These are phyloP conservation scores for Trichoderma breve DNA, from an alignment of 2,329 filamentous ascomycete genomes.

Conservation along the genomic window DNA sequence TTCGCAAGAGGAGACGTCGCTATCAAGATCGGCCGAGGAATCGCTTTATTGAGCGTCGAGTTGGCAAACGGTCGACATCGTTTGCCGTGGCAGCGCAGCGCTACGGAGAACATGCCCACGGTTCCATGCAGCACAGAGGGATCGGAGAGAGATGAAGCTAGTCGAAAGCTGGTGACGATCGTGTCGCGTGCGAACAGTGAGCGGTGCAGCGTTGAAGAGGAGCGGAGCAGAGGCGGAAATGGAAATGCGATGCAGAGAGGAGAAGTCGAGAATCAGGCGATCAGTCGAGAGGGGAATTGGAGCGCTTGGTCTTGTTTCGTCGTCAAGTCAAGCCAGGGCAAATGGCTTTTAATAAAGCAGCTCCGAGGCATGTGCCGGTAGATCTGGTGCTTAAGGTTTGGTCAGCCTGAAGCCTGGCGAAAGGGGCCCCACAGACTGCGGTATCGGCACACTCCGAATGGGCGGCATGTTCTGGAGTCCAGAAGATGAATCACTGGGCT, in stretches of 20 bases:
- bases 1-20: neutral
- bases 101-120: slow-evolving; percentile 45
- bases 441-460: slow-evolving; percentile 22
- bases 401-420: neutral
- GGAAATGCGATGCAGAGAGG: neutral
- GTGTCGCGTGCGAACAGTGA: neutral
- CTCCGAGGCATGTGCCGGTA: slow-evolving; percentile 21
- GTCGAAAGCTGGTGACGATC: neutral
- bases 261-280: neutral
- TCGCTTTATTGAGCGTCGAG: slow-evolving; percentile 12
- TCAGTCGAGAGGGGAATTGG: neutral
- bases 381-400: slow-evolving; percentile 16
- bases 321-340: neutral
- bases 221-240: neutral
- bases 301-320: neutral
- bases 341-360: neutral
- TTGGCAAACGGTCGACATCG: slow-evolving; percentile 36
- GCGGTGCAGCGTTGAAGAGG: neutral
- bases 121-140: slow-evolving; percentile 35
- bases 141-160: neutral
- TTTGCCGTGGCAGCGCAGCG: slow-evolving; percentile 46
- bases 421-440: slow-evolving; percentile 21
- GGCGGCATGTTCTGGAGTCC: neutral
- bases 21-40: neutral
- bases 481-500: neutral